phyloP scores from a whole-genome alignment of 2,329 filamentous ascomycete genomes.

The Cladosporium halotolerans region DNA sequence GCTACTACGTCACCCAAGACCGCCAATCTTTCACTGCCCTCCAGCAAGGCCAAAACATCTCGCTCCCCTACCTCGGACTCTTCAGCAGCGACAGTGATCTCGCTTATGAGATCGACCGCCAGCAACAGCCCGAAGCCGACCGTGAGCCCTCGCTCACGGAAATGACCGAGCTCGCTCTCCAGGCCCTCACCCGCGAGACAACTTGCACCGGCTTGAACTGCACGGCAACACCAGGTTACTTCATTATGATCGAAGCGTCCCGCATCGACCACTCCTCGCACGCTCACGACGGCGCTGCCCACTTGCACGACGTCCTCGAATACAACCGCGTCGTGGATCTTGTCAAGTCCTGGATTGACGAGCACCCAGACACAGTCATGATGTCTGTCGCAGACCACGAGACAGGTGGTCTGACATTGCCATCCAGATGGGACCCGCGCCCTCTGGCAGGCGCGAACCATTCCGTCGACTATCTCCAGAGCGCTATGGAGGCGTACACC shows the following conservation, averaged over 20 bases:
- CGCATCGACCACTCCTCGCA: constrained; percentile 33
- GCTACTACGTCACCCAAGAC: constrained; percentile 34
- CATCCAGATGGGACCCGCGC: constrained; percentile 31
- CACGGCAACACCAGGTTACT: constrained; percentile 32
- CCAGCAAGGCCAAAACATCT: constrained; percentile 13
- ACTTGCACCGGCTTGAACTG: constrained; percentile 15
- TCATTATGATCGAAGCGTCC: constrained; percentile 37
- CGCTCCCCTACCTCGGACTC: constrained; percentile 34
- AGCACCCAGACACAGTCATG: constrained; percentile 34
- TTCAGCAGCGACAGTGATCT: constrained; percentile 34
- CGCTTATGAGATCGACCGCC: constrained; percentile 35
- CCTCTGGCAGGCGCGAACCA: constrained; percentile 27
- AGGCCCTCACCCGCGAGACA: constrained; percentile 32
- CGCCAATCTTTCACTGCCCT: constrained; percentile 32
- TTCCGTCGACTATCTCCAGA: constrained; percentile 31
- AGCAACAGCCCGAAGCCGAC: constrained; percentile 20
- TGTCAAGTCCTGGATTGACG: constrained; percentile 37
- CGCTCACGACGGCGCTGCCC: constrained; percentile 24
- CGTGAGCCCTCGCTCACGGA: constrained; percentile 36
- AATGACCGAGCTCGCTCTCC: constrained; percentile 36
- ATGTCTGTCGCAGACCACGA: constrained; percentile 39
- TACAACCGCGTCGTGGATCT: constrained; percentile 36
- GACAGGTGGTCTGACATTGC: constrained; percentile 35
- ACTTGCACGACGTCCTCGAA: constrained; percentile 35
- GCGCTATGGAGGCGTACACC: constrained; percentile 27